Percentiles rank a stretch among this genome's conserved stretches.
Conservation (phyloP, 108 stramenopile species). For the Hondaea fermentalgiana region DNA sequence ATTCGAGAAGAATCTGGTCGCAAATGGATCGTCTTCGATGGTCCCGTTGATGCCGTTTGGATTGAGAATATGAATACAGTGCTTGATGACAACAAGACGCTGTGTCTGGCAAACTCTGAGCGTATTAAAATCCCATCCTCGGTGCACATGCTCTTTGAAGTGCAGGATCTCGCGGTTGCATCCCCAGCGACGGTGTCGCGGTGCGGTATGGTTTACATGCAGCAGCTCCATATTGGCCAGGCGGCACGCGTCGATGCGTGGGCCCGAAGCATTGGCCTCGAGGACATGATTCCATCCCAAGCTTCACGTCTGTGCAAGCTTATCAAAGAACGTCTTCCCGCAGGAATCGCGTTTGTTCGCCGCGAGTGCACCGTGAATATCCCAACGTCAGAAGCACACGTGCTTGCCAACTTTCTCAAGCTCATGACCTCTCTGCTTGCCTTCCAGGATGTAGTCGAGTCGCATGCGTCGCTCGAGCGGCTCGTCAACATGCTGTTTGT, state of each 20-base stretch:
- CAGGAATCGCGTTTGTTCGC: slow-evolving; percentile 27
- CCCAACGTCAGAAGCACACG: slow-evolving; percentile 32
- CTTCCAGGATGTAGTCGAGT: slow-evolving; percentile 23
- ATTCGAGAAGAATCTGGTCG: slow-evolving; percentile 30
- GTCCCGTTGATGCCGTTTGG: slow-evolving; percentile 62
- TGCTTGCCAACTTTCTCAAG: slow-evolving; percentile 33
- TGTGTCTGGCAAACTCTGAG: slow-evolving; percentile 58
- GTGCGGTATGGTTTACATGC: slow-evolving; percentile 63
- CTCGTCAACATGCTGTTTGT: slow-evolving; percentile 34
- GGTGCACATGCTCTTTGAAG: slow-evolving; percentile 60
- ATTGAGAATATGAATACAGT: slow-evolving; percentile 68
- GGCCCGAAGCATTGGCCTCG: neutral
- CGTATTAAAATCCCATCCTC: slow-evolving; percentile 53
- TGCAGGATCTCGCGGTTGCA: slow-evolving; percentile 54
- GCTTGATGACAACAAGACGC: slow-evolving; percentile 61
- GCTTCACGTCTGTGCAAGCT: slow-evolving; percentile 21
- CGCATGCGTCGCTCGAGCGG: slow-evolving; percentile 20
- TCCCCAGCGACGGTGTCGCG: slow-evolving; percentile 59
- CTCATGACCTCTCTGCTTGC: slow-evolving; percentile 21
- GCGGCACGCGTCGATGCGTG: slow-evolving; percentile 24
- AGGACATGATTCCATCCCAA: slow-evolving; percentile 20
- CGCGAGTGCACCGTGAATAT: slow-evolving; percentile 23
- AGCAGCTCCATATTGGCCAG: slow-evolving; percentile 36
- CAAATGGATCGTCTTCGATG: slow-evolving; percentile 61
- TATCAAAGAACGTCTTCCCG: slow-evolving; percentile 29